Evolutionary conservation across 805 yeast genomes (phyloP).

Genomic region (Jamesozyma piceae): DNA sequence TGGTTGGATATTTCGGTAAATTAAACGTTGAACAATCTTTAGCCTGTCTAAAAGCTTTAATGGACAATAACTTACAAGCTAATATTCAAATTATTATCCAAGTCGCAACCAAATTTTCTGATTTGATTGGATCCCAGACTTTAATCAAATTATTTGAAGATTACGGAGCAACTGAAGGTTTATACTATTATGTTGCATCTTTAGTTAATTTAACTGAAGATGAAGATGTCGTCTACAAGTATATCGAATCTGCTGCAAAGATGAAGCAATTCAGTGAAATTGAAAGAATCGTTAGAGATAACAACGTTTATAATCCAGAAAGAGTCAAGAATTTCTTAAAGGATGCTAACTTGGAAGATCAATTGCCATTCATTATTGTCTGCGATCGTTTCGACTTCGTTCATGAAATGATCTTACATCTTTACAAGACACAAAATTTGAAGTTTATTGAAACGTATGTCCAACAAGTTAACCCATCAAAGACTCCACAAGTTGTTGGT

Average conservation of each 20-base stretch:
- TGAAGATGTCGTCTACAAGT: conserved; percentile 90
- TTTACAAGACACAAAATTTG: conserved; percentile 92
- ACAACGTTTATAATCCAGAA: conserved; percentile 90
- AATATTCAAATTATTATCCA: conserved; percentile 90
- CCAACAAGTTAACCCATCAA: conserved; percentile 92
- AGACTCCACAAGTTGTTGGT: conserved; percentile 94
- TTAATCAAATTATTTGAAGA: conserved; percentile 90
- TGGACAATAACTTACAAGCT: conserved; percentile 68
- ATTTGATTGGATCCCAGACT: conserved; percentile 76
- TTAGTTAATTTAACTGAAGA: conserved; percentile 91
- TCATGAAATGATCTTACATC: conserved; percentile 85
- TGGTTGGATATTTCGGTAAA: conserved; percentile 84
- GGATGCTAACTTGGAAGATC: conserved; percentile 89
- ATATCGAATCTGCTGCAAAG: conserved; percentile 87
- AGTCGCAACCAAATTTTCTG: conserved; percentile 94
- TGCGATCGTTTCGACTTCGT: conserved; percentile 88
- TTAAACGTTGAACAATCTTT: conserved; percentile 89
- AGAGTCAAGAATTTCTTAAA: conserved; percentile 94
- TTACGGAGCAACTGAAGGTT: conserved; percentile 84
- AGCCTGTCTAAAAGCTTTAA: conserved; percentile 77
- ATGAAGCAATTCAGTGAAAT: conserved; percentile 87
- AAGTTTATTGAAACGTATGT: conserved; percentile 96
- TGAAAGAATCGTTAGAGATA: conserved; percentile 91
- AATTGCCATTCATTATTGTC: conserved; percentile 89
- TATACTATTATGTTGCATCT: conserved; percentile 86